Evolutionary conservation across 371 early-diverging fungal species (phyloP).

Genomic region (Mucor saturninus): DNA sequence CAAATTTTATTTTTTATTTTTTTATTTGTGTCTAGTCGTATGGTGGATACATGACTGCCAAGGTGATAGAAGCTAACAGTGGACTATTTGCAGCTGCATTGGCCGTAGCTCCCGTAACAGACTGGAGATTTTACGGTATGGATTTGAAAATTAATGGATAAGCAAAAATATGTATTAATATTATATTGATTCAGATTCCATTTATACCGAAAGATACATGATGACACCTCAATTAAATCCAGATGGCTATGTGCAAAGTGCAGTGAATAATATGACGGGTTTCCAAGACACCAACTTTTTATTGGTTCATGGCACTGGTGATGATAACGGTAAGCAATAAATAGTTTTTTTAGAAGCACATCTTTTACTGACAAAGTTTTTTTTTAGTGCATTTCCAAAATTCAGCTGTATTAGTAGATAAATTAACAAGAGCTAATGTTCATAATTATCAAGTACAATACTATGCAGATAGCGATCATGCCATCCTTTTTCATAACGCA

Average conservation of each 20-base stretch:
- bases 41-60: conserved; percentile 90
- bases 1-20: too few relatives aligned
- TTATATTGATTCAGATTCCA: conserved; percentile 59
- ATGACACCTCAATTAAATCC: conserved; percentile 77
- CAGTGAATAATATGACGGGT: conserved; percentile 78
- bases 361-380: background rate
- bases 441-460: conserved; percentile 82
- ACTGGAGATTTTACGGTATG: conserved; percentile 80
- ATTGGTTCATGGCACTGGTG: conserved; percentile 90
- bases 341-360: background rate
- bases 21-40: conserved; percentile 65
- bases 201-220: conserved; percentile 97
- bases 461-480: conserved; percentile 92
- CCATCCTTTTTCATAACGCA: conserved; percentile 75
- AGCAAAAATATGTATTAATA: too few relatives aligned
- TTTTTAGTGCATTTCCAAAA: conserved; percentile 69
- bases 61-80: conserved; percentile 82
- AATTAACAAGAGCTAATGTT: conserved; percentile 69
- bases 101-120: conserved; percentile 96
- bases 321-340: conserved; percentile 64
- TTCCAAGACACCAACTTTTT: conserved; percentile 78
- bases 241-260: conserved; percentile 76
- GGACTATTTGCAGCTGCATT: conserved; percentile 82
- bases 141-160: background rate
- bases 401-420: conserved; percentile 76